Evolutionary conservation across 2,329 filamentous ascomycete species (phyloP).

Genomic region (Cladosporium austrohemisphaericum): DNA sequence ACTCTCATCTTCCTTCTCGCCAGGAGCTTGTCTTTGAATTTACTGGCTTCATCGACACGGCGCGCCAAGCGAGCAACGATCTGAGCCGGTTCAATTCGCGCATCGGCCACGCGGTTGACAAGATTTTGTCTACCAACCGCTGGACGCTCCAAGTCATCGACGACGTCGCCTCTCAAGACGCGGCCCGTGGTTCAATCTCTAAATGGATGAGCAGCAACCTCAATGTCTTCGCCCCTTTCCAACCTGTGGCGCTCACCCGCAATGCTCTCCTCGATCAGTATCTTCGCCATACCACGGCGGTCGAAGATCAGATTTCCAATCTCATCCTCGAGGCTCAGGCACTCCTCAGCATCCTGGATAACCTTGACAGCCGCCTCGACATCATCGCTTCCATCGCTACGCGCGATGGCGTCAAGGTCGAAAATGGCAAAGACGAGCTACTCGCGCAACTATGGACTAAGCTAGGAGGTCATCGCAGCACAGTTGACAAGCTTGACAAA

Average conservation of each 20-base stretch:
- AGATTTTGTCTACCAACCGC: constrained; percentile 68
- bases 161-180: constrained; percentile 50
- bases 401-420: constrained; percentile 58
- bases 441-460: constrained; percentile 70
- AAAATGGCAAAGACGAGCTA: constrained; percentile 60
- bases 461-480: constrained; percentile 64
- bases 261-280: constrained; percentile 68
- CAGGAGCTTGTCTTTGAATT: constrained; percentile 73
- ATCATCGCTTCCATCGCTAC: constrained; percentile 67
- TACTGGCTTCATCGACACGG: constrained; percentile 68
- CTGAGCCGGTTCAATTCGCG: constrained; percentile 73
- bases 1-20: constrained; percentile 63
- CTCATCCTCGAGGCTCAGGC: constrained; percentile 69
- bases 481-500: constrained; percentile 57
- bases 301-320: constrained; percentile 64
- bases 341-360: constrained; percentile 61
- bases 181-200: constrained; percentile 37
- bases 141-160: constrained; percentile 70
- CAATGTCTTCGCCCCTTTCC: constrained; percentile 58
- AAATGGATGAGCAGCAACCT: constrained; percentile 42
- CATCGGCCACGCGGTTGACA: constrained; percentile 69
- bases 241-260: constrained; percentile 56
- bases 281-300: constrained; percentile 64
- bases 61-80: constrained; percentile 60
- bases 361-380: constrained; percentile 66